Conservation (phyloP, 768 basidiomycete genomes). For the Pluteus cervinus region DNA sequence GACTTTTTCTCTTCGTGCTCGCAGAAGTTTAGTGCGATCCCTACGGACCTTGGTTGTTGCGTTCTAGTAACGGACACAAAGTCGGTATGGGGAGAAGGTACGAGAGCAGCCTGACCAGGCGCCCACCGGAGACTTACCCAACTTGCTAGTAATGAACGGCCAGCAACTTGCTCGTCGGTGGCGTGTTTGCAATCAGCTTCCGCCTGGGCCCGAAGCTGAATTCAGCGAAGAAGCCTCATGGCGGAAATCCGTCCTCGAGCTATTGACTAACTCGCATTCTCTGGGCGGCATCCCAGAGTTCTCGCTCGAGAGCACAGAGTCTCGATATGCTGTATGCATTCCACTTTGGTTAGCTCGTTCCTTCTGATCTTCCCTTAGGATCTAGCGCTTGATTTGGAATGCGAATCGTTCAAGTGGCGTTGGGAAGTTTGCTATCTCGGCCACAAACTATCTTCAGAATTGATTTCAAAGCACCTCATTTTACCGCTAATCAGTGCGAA, state of each 20-base stretch:
- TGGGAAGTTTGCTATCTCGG: slow-evolving; percentile 73
- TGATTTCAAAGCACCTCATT: slow-evolving; percentile 75
- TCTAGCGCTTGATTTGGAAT: slow-evolving; percentile 55
- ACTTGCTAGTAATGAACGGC: slow-evolving; percentile 40
- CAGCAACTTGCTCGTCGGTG: slow-evolving; percentile 65
- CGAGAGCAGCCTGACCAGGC: slow-evolving; percentile 1
- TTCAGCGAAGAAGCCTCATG: slow-evolving; percentile 51
- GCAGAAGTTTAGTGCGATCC: slow-evolving; percentile 61
- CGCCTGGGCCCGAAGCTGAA: slow-evolving; percentile 24
- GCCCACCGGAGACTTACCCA: slow-evolving; percentile 5
- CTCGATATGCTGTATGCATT: slow-evolving; percentile 52
- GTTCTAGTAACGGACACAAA: slow-evolving; percentile 72
- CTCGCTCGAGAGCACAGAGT: slow-evolving; percentile 53
- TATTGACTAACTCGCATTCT: slow-evolving; percentile 55
- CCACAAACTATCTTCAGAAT: slow-evolving; percentile 57
- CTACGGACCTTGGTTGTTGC: slow-evolving; percentile 50
- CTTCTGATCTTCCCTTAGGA: slow-evolving; percentile 39
- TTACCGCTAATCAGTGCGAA: slow-evolving; percentile 68
- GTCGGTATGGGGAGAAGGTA: slow-evolving; percentile 72
- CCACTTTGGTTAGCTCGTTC: slow-evolving; percentile 11
- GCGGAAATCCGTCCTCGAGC: slow-evolving; percentile 47
- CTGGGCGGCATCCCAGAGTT: slow-evolving; percentile 53
- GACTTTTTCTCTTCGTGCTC: slow-evolving; percentile 6
- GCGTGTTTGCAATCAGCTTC: slow-evolving; percentile 49
- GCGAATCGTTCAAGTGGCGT: slow-evolving; percentile 63